These are phyloP conservation scores for Leishmania tarentolae DNA, from an alignment of 208 protist genomes.

Conservation along the genomic window DNA sequence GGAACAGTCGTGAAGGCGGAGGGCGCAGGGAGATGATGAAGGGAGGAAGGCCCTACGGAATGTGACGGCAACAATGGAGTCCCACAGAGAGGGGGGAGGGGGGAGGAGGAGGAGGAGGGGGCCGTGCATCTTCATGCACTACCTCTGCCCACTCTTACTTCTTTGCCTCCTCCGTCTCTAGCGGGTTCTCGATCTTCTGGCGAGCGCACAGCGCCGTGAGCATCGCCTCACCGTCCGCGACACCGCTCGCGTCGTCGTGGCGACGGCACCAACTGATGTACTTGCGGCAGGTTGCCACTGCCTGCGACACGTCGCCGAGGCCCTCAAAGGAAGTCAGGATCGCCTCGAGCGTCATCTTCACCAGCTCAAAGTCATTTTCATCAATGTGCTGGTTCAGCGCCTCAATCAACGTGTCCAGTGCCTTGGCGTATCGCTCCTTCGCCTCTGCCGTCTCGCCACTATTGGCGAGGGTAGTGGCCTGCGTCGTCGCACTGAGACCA, in stretches of 20 bases:
- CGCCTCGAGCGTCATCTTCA: conserved; percentile 73
- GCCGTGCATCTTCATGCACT: not conserved
- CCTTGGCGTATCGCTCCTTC: conserved; percentile 70
- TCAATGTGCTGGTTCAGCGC: conserved; percentile 87
- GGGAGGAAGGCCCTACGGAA: not conserved
- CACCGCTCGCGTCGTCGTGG: conserved; percentile 69
- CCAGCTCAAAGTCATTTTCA: conserved; percentile 72
- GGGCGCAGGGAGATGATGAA: not conserved
- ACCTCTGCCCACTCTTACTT: not conserved
- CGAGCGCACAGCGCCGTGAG: conserved; percentile 58
- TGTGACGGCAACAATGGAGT: not conserved
- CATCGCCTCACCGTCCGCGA: conserved; percentile 61
- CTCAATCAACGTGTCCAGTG: conserved; percentile 86
- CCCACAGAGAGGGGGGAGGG: not conserved
- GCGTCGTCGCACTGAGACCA: conserved; percentile 47
- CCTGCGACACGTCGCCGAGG: conserved; percentile 79
- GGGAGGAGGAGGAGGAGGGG: not conserved
- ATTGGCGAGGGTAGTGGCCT: conserved; percentile 35
- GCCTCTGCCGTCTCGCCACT: conserved; percentile 47
- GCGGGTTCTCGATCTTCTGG: conserved; percentile 44
- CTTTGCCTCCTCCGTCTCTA: conserved; percentile 4
- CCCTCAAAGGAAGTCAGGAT: conserved; percentile 86
- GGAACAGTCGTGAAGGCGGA: not conserved
- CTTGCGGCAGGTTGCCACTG: conserved; percentile 80
- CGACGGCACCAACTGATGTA: conserved; percentile 89